phyloP scores from a whole-genome alignment of 352 stramenopile species.

The Pythium chondricola region DNA sequence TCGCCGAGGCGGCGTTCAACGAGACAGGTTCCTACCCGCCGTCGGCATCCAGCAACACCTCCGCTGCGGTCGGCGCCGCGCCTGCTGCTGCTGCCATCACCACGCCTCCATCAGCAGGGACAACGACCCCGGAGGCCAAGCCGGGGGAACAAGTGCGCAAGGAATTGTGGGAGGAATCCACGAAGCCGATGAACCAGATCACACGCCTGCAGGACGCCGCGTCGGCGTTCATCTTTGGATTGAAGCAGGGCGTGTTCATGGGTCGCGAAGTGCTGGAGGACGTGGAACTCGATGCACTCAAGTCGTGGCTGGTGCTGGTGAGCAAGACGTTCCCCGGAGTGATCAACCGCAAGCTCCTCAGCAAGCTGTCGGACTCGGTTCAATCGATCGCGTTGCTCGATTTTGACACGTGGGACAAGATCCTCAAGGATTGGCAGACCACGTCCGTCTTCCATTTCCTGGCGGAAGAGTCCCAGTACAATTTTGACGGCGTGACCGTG shows the following conservation, averaged over 20 bases:
- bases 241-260: conserved; percentile 77
- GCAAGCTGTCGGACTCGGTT: conserved; percentile 37
- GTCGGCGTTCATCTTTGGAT: conserved; percentile 73
- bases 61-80: neutral
- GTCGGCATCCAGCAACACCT: neutral
- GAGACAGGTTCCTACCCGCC: conserved; percentile 55
- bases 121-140: conserved; percentile 16
- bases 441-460: conserved; percentile 46
- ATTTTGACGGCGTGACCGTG: conserved; percentile 40
- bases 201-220: conserved; percentile 72
- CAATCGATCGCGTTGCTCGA: conserved; percentile 51
- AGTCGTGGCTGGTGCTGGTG: conserved; percentile 71
- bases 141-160: conserved; percentile 32
- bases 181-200: conserved; percentile 61
- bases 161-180: conserved; percentile 74
- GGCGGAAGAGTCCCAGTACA: conserved; percentile 39
- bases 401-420: conserved; percentile 63
- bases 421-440: conserved; percentile 56
- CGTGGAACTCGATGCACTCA: conserved; percentile 68
- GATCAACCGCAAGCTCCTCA: conserved; percentile 68
- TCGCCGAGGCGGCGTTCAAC: conserved; percentile 60
- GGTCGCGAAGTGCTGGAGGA: conserved; percentile 67
- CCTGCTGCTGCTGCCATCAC: neutral
- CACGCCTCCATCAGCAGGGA: conserved; percentile 2
- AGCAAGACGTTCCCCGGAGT: conserved; percentile 62